Evolutionary conservation across 331 rosid genomes (phyloP), one percentile per base, ranked within the genome.

Genomic region (Pyrus hybrid): DNA sequence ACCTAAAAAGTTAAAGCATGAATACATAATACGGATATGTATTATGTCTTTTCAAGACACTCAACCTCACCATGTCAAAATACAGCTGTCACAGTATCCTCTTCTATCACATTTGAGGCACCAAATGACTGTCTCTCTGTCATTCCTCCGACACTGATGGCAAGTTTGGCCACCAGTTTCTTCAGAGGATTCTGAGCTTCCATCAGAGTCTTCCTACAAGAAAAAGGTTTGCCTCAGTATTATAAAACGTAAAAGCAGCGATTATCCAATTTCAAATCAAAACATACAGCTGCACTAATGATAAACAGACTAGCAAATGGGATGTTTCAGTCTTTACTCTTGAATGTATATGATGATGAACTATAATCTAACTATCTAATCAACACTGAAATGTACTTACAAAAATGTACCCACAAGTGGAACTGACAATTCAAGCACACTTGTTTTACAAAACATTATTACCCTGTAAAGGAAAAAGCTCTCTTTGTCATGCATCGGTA

Each of bases 101-200:
- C 97, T 89, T 80, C 91, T 84, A 75, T 88, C 93, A 84, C 99
- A 95, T 79, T 53, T 82, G 68, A 77, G 89, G 76, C 98, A 95
- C 96, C 99, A 92, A 63, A 85, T 79, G 82, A 95, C 91, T 68
- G 80, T 80, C 13, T 85, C 89, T 74, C 88, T 71, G 25, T 84
- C 90, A 75, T 79, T 92, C 88, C 88, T 85, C 74, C 87, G 80
- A 81, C 99, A 95, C 79, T 92, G 99, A 79, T 95, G 98, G 79
- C 99, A 95, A 62, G 83, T 86, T 74, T 87, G 97, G 57, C 98
- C 93, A 4, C 91, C 93, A 2, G 85, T 87, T 41, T 95, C 93
- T 54, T 88, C 89, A 33, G 97, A 90, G 21, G 92, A 85, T 67
- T 84, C 87, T 7, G 90, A 82, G 25, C 84, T 83, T 68, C 84